These are phyloP conservation scores for Cucurbita argyrosperma DNA, from an alignment of 306 rosid genomes.

Conservation along the genomic window DNA sequence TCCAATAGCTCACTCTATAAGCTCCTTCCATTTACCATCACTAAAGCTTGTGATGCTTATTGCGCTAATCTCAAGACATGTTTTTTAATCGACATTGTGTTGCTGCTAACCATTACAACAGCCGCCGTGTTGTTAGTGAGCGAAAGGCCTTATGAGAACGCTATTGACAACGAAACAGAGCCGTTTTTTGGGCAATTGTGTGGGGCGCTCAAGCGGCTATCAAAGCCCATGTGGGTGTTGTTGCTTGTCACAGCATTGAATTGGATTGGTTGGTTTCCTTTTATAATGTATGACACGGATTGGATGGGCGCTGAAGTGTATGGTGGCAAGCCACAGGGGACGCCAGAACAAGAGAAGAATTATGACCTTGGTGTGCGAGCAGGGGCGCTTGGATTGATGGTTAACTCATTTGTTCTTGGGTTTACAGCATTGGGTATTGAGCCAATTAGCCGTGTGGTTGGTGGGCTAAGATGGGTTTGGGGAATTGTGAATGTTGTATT, in stretches of 20 bases:
- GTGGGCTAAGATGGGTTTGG: slow-evolving; percentile 66
- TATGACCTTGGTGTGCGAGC: slow-evolving; percentile 57
- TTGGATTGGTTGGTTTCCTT: slow-evolving; percentile 91
- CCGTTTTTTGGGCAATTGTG: slow-evolving; percentile 12
- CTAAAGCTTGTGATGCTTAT: slow-evolving; percentile 55
- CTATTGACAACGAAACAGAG: not conserved
- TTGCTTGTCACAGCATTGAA: slow-evolving; percentile 68
- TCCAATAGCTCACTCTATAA: slow-evolving; percentile 29
- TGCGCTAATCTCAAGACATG: slow-evolving; percentile 77
- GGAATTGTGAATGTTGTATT: slow-evolving; percentile 62
- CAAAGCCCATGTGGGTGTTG: slow-evolving; percentile 60
- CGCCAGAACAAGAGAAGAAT: slow-evolving; percentile 19
- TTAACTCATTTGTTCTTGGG: slow-evolving; percentile 58
- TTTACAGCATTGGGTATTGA: slow-evolving; percentile 41
- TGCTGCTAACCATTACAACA: slow-evolving; percentile 17
- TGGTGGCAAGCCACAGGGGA: slow-evolving; percentile 33
- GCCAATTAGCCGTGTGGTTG: slow-evolving; percentile 31
- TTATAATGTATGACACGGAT: slow-evolving; percentile 72
- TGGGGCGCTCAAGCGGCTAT: slow-evolving; percentile 39
- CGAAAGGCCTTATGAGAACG: slow-evolving; percentile 7
- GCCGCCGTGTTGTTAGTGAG: slow-evolving; percentile 28
- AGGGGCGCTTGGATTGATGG: slow-evolving; percentile 64
- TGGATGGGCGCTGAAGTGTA: slow-evolving; percentile 93
- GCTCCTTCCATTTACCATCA: slow-evolving; percentile 42
- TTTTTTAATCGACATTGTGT: slow-evolving; percentile 49